Base-by-base conservation (phyloP, 345 rosid genomes). In the Citrus medica region DNA sequence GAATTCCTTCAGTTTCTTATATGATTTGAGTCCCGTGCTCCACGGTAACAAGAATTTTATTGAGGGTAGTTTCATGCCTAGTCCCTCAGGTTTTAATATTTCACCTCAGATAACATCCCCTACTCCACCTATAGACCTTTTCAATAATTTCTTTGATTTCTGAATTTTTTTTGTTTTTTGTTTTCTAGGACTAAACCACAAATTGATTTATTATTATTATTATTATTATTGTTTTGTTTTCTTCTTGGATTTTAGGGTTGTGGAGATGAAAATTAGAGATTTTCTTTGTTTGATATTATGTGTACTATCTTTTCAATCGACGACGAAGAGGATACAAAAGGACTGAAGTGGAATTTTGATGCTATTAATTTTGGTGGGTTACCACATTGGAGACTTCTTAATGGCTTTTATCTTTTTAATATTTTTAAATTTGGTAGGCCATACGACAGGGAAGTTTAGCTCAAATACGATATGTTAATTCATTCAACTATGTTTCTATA, bases 91-190 rank as follows among this genome's bases (percentile, higher is more conserved):
- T 74, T 83, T 82, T 48, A 46, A 46, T 13, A 67, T 86, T 69
- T 85, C 89, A 7, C 94, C 92, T 56, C 75, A 56, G 40, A 28
- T 80, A 7, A n/a, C 79, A 46, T 85, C 89, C 42, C 89, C 92
- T 7, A 71, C 83, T 62, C 85, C 89, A 46, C 80, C 96, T 19
- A 66, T 83, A 61, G 97, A 92, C 83, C 77, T 87, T 61, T 91
- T 91, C 93, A 94, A 87, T 77, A 87, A 90, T 76, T 83, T 89
- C 30, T 93, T 90, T 77, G 91, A 92, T 81, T 85, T 83, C 62
- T 91, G 76, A 89, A 76, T 38, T 38, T 38, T 37, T 53, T 67
- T 79, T 37, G 2, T 28, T 30, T 53, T 67, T 1, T 64, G 86
- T 79, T 48, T 33, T 61, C 1, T 59, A 51, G 67, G 48, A 30